Percentiles rank a stretch among this genome's conserved stretches.
Evolutionary conservation across 140 eudicot genomes (phyloP).

Genomic region (Anethum foeniculum): DNA sequence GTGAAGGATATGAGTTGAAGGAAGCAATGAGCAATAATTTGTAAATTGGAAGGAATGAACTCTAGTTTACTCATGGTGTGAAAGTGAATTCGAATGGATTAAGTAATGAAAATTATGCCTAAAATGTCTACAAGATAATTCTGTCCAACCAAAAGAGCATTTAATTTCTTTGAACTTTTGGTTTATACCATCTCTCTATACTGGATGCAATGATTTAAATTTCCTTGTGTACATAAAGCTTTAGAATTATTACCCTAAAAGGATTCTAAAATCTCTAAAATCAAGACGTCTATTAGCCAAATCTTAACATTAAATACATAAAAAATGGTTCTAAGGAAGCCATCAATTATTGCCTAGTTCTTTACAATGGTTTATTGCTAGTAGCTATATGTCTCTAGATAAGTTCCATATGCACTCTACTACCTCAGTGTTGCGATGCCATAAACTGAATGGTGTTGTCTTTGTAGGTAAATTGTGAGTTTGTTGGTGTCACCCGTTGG

Average conservation of each 20-base stretch:
- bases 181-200: neutral
- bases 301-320: neutral
- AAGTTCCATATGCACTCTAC: neutral
- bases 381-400: neutral
- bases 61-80: neutral
- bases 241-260: neutral
- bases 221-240: neutral
- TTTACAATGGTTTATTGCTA: neutral
- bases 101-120: neutral
- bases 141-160: neutral
- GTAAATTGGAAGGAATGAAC: neutral
- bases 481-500: constrained; percentile 72
- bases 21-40: neutral
- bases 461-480: constrained; percentile 71
- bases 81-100: neutral
- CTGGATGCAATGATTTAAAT: neutral
- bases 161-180: neutral
- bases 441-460: constrained; percentile 3
- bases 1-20: neutral
- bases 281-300: neutral
- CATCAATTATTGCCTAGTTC: neutral
- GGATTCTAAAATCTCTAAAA: neutral
- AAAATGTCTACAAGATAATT: neutral
- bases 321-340: too few relatives aligned
- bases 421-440: neutral